These are phyloP conservation scores for Trypanosoma mega DNA, from an alignment of 208 protist species.

Conservation along the genomic window DNA sequence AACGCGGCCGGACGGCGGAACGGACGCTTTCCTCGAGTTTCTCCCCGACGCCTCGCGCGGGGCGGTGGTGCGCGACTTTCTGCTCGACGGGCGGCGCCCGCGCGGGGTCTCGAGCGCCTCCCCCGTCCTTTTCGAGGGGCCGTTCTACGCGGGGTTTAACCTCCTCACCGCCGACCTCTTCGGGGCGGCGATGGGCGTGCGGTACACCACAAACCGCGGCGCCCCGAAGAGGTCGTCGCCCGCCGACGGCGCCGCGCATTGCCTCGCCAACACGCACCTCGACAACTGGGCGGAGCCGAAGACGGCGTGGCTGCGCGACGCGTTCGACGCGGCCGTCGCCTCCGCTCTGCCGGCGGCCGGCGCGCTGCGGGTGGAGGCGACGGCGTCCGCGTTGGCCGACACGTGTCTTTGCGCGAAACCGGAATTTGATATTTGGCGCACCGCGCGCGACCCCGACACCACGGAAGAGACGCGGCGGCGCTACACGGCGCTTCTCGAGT, in stretches of 20 bases:
- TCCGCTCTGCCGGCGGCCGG: slow-evolving; percentile 12
- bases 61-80: slow-evolving; percentile 41
- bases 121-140: background rate
- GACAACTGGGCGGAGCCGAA: slow-evolving; percentile 65
- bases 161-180: slow-evolving; percentile 33
- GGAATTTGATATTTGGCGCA: slow-evolving; percentile 34
- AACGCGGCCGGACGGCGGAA: slow-evolving; percentile 14
- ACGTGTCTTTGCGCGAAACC: slow-evolving; percentile 38
- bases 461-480: slow-evolving; percentile 2
- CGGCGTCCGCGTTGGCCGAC: slow-evolving; percentile 36
- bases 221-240: slow-evolving; percentile 24
- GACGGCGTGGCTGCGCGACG: slow-evolving; percentile 25
- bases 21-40: slow-evolving; percentile 27
- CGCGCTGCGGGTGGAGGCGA: slow-evolving; percentile 17
- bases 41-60: slow-evolving; percentile 42
- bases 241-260: slow-evolving; percentile 35
- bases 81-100: slow-evolving; percentile 27
- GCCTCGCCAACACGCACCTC: slow-evolving; percentile 56
- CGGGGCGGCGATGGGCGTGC: slow-evolving; percentile 7
- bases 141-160: slow-evolving; percentile 66
- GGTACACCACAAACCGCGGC: slow-evolving; percentile 62
- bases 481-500: slow-evolving; percentile 29
- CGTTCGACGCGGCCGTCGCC: slow-evolving; percentile 29
- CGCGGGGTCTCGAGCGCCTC: background rate
- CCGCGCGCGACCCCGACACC: slow-evolving; percentile 7